Evolutionary conservation across 495 filamentous ascomycete genomes (phyloP).

Genomic region (Hypoxylon subgilvum): DNA sequence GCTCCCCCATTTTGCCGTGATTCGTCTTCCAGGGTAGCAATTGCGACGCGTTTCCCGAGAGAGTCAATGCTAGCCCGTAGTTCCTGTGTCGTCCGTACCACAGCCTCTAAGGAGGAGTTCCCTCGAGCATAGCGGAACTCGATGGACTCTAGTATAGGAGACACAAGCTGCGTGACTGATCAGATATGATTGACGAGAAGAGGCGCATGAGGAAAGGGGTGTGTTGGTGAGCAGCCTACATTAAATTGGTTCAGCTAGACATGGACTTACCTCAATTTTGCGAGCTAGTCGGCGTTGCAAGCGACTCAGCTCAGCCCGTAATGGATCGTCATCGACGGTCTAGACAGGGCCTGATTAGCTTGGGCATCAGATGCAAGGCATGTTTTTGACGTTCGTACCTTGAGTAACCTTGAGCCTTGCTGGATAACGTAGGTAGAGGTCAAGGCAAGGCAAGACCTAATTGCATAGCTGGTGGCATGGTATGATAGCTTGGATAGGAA

Average conservation of each 20-base stretch:
- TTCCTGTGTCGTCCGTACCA: conserved; percentile 81
- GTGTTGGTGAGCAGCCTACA: conserved; percentile 10
- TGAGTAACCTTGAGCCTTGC: conserved; percentile 80
- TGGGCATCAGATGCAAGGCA: not conserved
- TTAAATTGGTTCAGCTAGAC: conserved; percentile 1
- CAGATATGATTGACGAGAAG: conserved; percentile 1
- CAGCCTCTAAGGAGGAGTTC: conserved; percentile 92
- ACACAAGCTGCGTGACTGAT: conserved; percentile 28
- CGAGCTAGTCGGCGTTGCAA: conserved; percentile 39
- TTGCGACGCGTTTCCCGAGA: conserved; percentile 77
- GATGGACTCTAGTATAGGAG: conserved; percentile 42
- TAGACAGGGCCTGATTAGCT: conserved; percentile 17
- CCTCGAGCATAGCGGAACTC: conserved; percentile 61
- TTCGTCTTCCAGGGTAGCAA: conserved; percentile 70
- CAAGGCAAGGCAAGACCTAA: conserved; percentile 86
- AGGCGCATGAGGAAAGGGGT: not conserved
- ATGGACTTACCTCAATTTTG: conserved; percentile 44
- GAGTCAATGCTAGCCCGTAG: conserved; percentile 88
- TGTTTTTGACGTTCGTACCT: conserved; percentile 54
- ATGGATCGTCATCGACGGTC: conserved; percentile 39
- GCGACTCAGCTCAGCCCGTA: conserved; percentile 35
- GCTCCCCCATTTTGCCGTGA: conserved; percentile 57
- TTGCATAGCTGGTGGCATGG: conserved; percentile 91
- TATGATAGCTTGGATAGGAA: conserved; percentile 69
- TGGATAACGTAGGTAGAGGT: conserved; percentile 84